Evolutionary conservation across 192 early-diverging fungal species (phyloP).

Genomic region (Spizellomyces sp.): DNA sequence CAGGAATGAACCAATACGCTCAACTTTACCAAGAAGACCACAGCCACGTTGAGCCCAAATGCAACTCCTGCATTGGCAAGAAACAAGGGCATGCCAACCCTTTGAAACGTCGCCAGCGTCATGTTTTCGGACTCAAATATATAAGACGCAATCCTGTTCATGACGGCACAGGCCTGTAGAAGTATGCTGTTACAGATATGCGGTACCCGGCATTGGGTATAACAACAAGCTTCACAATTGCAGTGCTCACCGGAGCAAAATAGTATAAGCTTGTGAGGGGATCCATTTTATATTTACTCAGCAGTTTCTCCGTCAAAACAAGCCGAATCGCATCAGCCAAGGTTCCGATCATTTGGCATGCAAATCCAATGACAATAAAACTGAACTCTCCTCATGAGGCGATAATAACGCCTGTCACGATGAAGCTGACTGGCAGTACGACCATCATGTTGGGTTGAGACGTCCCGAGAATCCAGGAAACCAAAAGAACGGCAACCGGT

Average conservation of each 20-base stretch:
- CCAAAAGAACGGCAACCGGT: conserved; percentile 34
- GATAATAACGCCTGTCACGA: conserved; percentile 38
- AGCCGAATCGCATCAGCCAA: conserved; percentile 33
- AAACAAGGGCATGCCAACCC: conserved; percentile 21
- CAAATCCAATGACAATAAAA: conserved; percentile 32
- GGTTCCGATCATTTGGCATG: conserved; percentile 31
- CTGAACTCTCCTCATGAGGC: conserved; percentile 39
- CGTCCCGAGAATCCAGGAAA: conserved; percentile 9
- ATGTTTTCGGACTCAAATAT: conserved; percentile 24
- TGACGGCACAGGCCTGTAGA: conserved; percentile 37
- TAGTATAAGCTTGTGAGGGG: conserved; percentile 36
- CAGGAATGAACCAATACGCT: no score
- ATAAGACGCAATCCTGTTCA: conserved; percentile 37
- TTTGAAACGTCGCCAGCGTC: not conserved
- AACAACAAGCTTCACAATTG: not conserved
- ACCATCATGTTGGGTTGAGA: conserved; percentile 10
- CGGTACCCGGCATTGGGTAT: not conserved
- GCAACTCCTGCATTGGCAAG: conserved; percentile 35
- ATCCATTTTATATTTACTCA: conserved; percentile 41
- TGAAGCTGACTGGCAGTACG: conserved; percentile 27
- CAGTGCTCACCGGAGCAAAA: conserved; percentile 39
- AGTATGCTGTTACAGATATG: not conserved
- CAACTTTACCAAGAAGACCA: conserved; percentile 41
- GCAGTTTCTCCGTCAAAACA: conserved; percentile 37
- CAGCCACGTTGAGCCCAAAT: conserved; percentile 38